Evolutionary conservation across 164 flowering plant genomes (phyloP), one percentile per base, ranked within the genome.

Genomic region (Aristolochia fimbriata): DNA sequence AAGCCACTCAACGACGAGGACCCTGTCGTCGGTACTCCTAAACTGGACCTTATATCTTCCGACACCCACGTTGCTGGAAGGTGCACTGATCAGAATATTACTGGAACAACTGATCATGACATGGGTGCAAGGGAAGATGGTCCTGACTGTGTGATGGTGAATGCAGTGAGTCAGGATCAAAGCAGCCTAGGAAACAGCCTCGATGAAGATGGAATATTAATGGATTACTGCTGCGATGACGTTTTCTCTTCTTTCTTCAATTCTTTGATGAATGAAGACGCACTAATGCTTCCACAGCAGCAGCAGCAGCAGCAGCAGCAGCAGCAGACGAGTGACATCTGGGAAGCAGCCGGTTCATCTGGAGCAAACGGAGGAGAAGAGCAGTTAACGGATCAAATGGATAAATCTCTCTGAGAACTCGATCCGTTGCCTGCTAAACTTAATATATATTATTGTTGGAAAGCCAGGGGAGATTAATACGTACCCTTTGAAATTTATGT

Each of bases 161-260:
- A n/a, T n/a, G n/a, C n/a, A n/a, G n/a, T n/a, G n/a, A n/a, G n/a
- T n/a, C n/a, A n/a, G n/a, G n/a, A 57, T 48, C 23, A 47, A 33
- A 24, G 22, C 20, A 31, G 37, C 51, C 24, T 7, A 25, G 33
- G 31, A 19, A 47, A 62, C 13, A 51, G 21, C 27, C 51, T 52
- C 15, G 72, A 57, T 6, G 75, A 74, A 16, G 76, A 68, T 16
- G 76, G 73, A 41, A 46, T 62, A n/a, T n/a, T n/a, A 5, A 27
- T 27, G 24, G 71, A 67, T 37, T 68, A 47, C 53, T 72, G 74
- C 62, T 47, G 58, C 10, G 84, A 80, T 4, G 86, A 81, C 50
- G 63, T 76, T 13, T 84, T 82, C 74, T 78, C 86, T 22, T 84
- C 87, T 17, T 82, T 80, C 62, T 65, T 82, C 56, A 77, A 82